phyloP scores from a whole-genome alignment of 2,329 filamentous ascomycete species.

The Zasmidium angulare region DNA sequence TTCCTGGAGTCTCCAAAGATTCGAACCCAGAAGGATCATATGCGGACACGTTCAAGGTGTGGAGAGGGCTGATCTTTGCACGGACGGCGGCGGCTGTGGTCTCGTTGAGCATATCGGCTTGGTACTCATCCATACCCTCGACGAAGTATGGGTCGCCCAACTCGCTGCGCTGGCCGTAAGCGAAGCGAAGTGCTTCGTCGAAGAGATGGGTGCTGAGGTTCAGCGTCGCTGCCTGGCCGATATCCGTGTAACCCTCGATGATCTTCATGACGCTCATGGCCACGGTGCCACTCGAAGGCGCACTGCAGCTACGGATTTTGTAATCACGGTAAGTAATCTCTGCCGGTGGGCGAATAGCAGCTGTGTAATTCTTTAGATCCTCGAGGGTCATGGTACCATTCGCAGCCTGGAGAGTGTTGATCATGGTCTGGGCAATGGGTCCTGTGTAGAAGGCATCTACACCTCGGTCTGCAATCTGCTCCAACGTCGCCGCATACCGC shows the following conservation, averaged over 20 bases:
- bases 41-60: constrained; percentile 68
- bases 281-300: constrained; percentile 77
- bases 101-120: constrained; percentile 66
- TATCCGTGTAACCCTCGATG: constrained; percentile 70
- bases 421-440: constrained; percentile 69
- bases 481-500: constrained; percentile 76
- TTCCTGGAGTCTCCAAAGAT: constrained; percentile 69
- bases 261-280: constrained; percentile 76
- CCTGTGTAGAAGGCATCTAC: constrained; percentile 73
- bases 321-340: constrained; percentile 60
- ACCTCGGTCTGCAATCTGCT: constrained; percentile 72
- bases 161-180: constrained; percentile 71
- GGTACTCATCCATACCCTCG: constrained; percentile 59
- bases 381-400: constrained; percentile 85
- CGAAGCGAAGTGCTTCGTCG: constrained; percentile 86
- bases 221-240: constrained; percentile 56
- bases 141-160: constrained; percentile 83
- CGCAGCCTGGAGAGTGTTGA: constrained; percentile 63
- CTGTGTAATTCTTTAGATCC: constrained; percentile 72
- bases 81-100: constrained; percentile 61
- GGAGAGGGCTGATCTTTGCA: constrained; percentile 67
- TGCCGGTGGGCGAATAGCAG: constrained; percentile 63
- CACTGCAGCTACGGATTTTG: constrained; percentile 66
- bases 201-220: constrained; percentile 78
- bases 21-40: constrained; percentile 72